Evolutionary conservation across 1,284 basidiomycete species (phyloP).

Genomic region (Singerocomus inundabilis): DNA sequence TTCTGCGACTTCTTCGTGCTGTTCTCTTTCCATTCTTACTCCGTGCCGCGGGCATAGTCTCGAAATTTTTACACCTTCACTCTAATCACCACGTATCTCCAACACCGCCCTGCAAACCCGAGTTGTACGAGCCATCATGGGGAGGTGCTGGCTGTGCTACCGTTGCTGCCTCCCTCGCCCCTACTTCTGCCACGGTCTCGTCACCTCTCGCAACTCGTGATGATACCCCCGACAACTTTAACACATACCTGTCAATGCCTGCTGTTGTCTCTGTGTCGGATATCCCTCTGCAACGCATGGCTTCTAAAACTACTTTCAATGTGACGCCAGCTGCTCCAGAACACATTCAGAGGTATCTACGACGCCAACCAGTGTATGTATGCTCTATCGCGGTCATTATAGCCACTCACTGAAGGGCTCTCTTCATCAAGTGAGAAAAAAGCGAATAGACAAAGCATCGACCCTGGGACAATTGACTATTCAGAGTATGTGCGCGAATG

Average conservation of each 20-base stretch:
- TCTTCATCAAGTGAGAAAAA: neutral
- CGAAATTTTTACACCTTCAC: neutral
- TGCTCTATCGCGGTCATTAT: neutral
- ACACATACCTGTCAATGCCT: neutral
- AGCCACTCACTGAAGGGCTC: neutral
- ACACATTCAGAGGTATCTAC: neutral
- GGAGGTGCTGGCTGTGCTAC: neutral
- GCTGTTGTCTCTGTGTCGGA: neutral
- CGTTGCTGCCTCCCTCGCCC: neutral
- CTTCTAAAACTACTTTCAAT: neutral
- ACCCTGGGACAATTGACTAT: neutral
- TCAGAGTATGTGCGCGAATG: neutral
- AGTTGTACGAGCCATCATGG: neutral
- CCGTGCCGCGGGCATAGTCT: neutral
- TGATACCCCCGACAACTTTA: neutral
- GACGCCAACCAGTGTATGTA: neutral
- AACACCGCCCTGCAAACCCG: neutral
- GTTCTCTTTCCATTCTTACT: neutral
- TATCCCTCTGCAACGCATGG: neutral
- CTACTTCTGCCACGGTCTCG: neutral
- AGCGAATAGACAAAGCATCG: neutral
- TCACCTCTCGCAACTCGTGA: neutral
- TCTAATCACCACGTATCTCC: neutral
- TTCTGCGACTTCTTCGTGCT: neutral
- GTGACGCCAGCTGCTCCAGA: neutral